Evolutionary conservation across 352 stramenopile species (phyloP).

Genomic region (Pythium aphanidermatum): DNA sequence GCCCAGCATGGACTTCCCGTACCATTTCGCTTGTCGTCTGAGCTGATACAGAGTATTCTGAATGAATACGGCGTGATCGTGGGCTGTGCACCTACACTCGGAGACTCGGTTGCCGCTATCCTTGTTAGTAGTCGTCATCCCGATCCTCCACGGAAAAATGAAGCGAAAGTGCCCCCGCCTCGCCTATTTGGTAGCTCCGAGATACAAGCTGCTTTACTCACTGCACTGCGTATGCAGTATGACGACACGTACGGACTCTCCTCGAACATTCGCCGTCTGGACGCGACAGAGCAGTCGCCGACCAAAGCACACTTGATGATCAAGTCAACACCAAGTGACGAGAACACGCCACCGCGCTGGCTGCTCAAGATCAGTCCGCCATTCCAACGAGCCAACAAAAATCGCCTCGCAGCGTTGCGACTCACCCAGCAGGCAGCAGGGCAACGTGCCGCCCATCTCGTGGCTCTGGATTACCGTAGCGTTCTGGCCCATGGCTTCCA

Average conservation of each 20-base stretch:
- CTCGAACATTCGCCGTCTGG: conserved; percentile 22
- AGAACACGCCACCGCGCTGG: conserved; percentile 42
- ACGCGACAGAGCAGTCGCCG: conserved; percentile 5
- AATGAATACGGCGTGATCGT: conserved; percentile 64
- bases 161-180: conserved; percentile 1
- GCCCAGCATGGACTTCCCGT: conserved; percentile 28
- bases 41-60: conserved; percentile 34
- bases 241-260: conserved; percentile 63
- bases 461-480: conserved; percentile 40
- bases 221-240: conserved; percentile 45
- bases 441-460: conserved; percentile 35
- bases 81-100: conserved; percentile 42
- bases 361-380: conserved; percentile 46
- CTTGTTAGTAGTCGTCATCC: conserved; percentile 8
- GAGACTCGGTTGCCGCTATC: conserved; percentile 31
- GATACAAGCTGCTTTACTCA: conserved; percentile 47
- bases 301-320: conserved; percentile 3
- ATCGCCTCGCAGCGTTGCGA: conserved; percentile 33
- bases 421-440: conserved; percentile 29
- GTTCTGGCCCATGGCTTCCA: conserved; percentile 26
- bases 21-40: conserved; percentile 27
- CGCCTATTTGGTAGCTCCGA: conserved; percentile 28
- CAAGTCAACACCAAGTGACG: neutral
- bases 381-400: conserved; percentile 51
- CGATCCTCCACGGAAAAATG: conserved; percentile 1